phyloP scores from a whole-genome alignment of 805 yeast species.

The Wickerhamiella azymoides region DNA sequence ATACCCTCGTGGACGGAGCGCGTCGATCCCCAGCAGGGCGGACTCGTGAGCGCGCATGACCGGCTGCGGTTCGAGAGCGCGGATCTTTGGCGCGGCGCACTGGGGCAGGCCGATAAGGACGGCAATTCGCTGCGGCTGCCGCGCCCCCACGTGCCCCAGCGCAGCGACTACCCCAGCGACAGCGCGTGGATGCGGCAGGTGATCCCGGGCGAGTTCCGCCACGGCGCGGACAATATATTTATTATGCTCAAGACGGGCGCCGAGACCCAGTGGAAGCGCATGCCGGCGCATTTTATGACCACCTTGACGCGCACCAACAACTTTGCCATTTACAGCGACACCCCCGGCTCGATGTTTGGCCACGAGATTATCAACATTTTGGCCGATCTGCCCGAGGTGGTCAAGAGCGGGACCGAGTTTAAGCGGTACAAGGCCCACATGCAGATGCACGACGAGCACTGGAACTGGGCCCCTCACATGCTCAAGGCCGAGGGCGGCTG shows the following conservation, averaged over 20 bases:
- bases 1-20: not conserved
- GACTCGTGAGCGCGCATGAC: not conserved
- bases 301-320: constrained; percentile 25
- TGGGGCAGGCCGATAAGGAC: not conserved
- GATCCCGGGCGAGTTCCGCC: constrained; percentile 3
- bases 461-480: constrained; percentile 13
- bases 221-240: constrained; percentile 17
- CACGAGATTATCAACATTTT: constrained; percentile 25
- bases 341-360: constrained; percentile 24
- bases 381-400: constrained; percentile 17
- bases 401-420: constrained; percentile 16
- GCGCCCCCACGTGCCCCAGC: constrained; percentile 1
- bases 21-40: not conserved
- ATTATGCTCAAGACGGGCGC: constrained; percentile 30
- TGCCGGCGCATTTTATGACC: constrained; percentile 28
- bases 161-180: not conserved
- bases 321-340: constrained; percentile 27
- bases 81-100: constrained; percentile 2
- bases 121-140: not conserved
- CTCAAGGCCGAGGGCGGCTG: constrained; percentile 19
- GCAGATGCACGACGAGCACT: constrained; percentile 12
- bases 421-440: constrained; percentile 14
- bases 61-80: constrained; percentile 1
- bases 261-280: constrained; percentile 25
- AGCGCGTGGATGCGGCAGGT: constrained; percentile 4